These are phyloP conservation scores for Ophiocordyceps polyrhachis-furcata DNA, from an alignment of 2,329 filamentous ascomycete genomes.

Conservation along the genomic window DNA sequence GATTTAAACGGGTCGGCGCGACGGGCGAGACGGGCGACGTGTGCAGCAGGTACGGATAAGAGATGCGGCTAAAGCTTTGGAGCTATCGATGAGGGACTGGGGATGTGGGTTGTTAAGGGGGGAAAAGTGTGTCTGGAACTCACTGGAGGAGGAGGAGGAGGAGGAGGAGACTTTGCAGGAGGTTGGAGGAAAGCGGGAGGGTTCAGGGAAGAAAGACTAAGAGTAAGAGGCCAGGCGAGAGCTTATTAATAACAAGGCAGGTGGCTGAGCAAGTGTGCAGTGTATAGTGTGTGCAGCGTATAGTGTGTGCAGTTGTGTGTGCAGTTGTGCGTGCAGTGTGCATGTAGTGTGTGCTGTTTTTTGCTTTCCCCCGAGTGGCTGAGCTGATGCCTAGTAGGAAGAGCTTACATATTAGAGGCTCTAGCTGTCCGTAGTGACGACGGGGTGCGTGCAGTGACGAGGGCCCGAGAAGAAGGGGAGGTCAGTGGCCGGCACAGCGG, in stretches of 20 bases:
- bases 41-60: neutral
- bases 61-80: neutral
- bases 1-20: neutral
- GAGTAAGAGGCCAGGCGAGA: neutral
- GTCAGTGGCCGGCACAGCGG: neutral
- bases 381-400: no score
- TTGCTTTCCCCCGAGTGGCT: no score
- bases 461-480: neutral
- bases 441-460: neutral
- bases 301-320: no score
- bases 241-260: neutral
- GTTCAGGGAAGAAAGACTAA: neutral
- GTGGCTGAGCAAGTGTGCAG: neutral
- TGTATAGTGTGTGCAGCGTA: no score
- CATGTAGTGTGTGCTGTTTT: neutral
- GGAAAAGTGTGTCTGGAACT: neutral
- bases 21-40: neutral
- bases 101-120: neutral
- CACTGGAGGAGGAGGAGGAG: neutral
- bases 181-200: neutral
- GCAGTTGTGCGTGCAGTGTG: no score
- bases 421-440: no score
- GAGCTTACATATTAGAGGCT: no score
- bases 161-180: neutral
- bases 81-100: neutral